Base-by-base conservation (phyloP, 1,284 basidiomycete species). In the Ustilago trichophora region DNA sequence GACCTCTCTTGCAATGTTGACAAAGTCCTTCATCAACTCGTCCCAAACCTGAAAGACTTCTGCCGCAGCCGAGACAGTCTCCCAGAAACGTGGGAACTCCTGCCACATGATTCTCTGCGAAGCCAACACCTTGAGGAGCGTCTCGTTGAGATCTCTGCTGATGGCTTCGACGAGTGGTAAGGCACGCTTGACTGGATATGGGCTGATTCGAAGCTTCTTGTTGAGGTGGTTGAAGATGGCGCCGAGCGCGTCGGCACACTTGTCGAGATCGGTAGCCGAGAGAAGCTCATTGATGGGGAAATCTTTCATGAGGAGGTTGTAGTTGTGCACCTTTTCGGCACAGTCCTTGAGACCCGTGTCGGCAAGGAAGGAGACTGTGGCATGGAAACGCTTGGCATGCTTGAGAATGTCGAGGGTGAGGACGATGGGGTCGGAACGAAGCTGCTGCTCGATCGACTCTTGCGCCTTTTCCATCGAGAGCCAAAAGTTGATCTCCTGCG, bases 401-500 rank as follows among this genome's bases (percentile, higher is more conserved):
- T 93, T 87, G 58, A 98, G 85, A 67, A 93, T 92, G 68, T 96
- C 95, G 86, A 98, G 90, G 18, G 96, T 93, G 85, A 98, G 75
- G 15, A 68, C 88, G 58, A 98, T 92, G 78, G 93, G 92, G 52
- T 97, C 93, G 68, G 91, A 92, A 62, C 90, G 86, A 49, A 98
- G 85, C 80, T 98, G 96, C 1, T 87, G 85, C 80, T 98, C 94
- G 77, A 98, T 97, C 0, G 87, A 89, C 77, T 98, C 95, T 62
- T 98, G 83, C 1, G 94, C 94, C 48, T 91, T 86, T 81, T 98
- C 95, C 83, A 97, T 87, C 79, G 90, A 91, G 27, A 97, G 84
- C 95, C 96, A 98, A 79, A 98, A 98, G 83, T 98, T 98, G 85
- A 98, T 92, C 82, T 98, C 95, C 78, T 99, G 96, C 1, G 92